phyloP scores from a whole-genome alignment of 2,329 filamentous ascomycete genomes.

The Erysiphe neolycopersici region DNA sequence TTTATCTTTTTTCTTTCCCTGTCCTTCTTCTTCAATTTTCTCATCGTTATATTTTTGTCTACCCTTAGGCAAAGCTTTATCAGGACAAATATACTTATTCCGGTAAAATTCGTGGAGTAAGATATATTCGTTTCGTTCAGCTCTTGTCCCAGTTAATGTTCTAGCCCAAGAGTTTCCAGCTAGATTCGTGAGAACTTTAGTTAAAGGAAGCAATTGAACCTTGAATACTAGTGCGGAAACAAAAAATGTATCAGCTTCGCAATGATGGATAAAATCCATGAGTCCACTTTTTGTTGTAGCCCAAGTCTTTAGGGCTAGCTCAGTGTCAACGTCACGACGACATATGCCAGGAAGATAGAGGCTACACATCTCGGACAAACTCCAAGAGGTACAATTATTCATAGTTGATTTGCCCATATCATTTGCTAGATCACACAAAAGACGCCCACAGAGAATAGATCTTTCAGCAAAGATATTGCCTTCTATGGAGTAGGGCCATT shows the following conservation, averaged over 20 bases:
- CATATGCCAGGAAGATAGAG: constrained; percentile 43
- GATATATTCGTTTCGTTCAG: constrained; percentile 98
- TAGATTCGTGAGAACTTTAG: constrained; percentile 85
- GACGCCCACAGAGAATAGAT: constrained; percentile 62
- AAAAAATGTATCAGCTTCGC: constrained; percentile 87
- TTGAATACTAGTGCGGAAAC: constrained; percentile 73
- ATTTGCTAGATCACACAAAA: constrained; percentile 85
- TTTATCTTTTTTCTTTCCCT: constrained; percentile 94
- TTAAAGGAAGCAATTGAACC: constrained; percentile 76
- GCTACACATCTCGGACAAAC: constrained; percentile 87
- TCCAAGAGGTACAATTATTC: constrained; percentile 96
- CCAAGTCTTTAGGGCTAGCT: constrained; percentile 67
- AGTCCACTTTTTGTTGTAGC: constrained; percentile 59
- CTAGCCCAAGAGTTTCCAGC: constrained; percentile 96
- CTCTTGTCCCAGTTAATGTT: constrained; percentile 81
- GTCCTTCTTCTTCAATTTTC: constrained; percentile 38
- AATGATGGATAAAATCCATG: constrained; percentile 81
- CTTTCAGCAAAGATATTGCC: constrained; percentile 85
- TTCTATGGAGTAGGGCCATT: constrained; percentile 71
- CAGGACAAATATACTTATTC: constrained; percentile 94
- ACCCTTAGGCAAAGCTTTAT: constrained; percentile 64
- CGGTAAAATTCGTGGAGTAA: constrained; percentile 84
- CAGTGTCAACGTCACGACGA: constrained; percentile 69
- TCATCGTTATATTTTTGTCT: constrained; percentile 45
- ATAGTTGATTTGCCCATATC: constrained; percentile 93